These are phyloP conservation scores for Pichia heedii DNA, from an alignment of 805 yeast species.

Conservation along the genomic window DNA sequence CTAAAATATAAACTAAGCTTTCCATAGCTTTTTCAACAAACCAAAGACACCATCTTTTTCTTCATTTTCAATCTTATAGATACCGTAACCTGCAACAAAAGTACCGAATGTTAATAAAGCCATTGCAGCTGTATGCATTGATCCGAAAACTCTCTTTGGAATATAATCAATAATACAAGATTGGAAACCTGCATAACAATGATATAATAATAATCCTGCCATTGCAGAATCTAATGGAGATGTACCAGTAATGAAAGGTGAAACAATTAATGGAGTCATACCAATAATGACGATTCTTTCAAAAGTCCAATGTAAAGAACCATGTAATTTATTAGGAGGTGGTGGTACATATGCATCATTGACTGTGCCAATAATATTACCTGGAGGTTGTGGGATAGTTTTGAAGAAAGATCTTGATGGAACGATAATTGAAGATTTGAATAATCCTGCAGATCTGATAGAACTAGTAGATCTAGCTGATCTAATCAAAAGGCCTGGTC, in stretches of 20 bases:
- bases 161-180: constrained; percentile 74
- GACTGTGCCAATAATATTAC: constrained; percentile 59
- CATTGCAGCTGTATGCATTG: constrained; percentile 53
- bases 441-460: not conserved
- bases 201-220: constrained; percentile 48
- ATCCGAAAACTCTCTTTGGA: constrained; percentile 64
- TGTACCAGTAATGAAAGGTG: constrained; percentile 51
- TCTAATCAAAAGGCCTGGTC: too few relatives aligned
- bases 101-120: constrained; percentile 55
- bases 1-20: constrained; percentile 13
- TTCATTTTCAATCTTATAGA: constrained; percentile 57
- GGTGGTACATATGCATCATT: constrained; percentile 66
- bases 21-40: constrained; percentile 28
- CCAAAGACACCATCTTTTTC: constrained; percentile 58
- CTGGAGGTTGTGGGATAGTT: constrained; percentile 54
- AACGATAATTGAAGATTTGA: not conserved
- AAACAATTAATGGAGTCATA: constrained; percentile 51
- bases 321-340: constrained; percentile 45
- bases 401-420: constrained; percentile 19
- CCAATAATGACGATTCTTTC: constrained; percentile 55
- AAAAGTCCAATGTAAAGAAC: constrained; percentile 67
- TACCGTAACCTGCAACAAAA: constrained; percentile 57
- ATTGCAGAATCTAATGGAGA: constrained; percentile 50
- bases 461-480: too few relatives aligned
- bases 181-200: constrained; percentile 63